Conservation (phyloP, 495 filamentous ascomycete species). For the Tuber melanosporum region DNA sequence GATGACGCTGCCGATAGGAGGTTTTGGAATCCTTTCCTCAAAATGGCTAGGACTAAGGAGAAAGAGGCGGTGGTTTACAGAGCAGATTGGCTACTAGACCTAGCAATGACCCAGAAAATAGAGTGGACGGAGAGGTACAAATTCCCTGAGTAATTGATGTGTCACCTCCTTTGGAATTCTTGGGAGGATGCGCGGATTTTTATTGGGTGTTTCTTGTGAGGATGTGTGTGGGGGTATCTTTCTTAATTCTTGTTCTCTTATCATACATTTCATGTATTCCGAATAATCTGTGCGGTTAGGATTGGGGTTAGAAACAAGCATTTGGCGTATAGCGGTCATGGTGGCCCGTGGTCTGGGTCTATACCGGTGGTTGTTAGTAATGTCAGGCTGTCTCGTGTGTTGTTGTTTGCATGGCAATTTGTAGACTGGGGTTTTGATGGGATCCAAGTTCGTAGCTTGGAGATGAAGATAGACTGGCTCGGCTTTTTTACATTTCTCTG, state of each 20-base stretch:
- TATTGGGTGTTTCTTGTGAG: not conserved
- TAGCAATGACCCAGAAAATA: constrained; percentile 77
- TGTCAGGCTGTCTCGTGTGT: not conserved
- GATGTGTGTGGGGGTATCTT: not conserved
- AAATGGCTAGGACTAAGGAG: constrained; percentile 63
- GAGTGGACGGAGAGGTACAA: constrained; percentile 58
- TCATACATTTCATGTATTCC: not conserved
- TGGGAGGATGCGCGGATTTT: not conserved
- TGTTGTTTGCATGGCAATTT: not conserved
- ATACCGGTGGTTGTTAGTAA: not conserved
- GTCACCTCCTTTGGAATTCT: not conserved
- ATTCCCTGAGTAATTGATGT: constrained; percentile 11
- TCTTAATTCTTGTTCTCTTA: not conserved
- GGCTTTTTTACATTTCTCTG: not conserved
- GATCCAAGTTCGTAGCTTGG: not conserved
- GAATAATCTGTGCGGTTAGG: not conserved
- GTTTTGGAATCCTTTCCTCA: constrained; percentile 73
- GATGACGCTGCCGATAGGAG: constrained; percentile 57
- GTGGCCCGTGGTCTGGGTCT: not conserved
- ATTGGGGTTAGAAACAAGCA: constrained; percentile 6
- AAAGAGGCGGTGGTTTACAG: constrained; percentile 70
- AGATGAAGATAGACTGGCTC: not conserved
- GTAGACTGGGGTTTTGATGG: not conserved
- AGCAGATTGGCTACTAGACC: constrained; percentile 81
- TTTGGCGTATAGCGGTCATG: not conserved